Percentiles rank a stretch among this genome's conserved stretches.
phyloP scores from a whole-genome alignment of 345 rosid genomes.

The Cochlearia excelsa region DNA sequence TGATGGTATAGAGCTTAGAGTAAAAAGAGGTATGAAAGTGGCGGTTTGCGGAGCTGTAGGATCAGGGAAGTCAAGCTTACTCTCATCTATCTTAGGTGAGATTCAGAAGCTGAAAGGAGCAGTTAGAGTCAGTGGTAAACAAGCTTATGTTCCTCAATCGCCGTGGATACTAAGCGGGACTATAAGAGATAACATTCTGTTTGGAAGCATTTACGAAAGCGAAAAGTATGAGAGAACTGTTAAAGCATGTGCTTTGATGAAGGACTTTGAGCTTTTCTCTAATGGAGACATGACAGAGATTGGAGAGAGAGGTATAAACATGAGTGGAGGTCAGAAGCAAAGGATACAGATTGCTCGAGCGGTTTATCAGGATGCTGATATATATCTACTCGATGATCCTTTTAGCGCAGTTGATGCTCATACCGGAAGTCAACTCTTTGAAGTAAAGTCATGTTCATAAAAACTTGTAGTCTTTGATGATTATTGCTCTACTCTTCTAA shows the following conservation, averaged over 20 bases:
- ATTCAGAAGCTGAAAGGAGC: slow-evolving; percentile 64
- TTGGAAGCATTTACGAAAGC: slow-evolving; percentile 58
- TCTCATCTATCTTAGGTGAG: slow-evolving; percentile 77
- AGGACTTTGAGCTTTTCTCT: slow-evolving; percentile 80
- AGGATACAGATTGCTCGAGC: slow-evolving; percentile 94
- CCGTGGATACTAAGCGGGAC: slow-evolving; percentile 90
- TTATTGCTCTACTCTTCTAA: neutral
- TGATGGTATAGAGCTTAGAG: slow-evolving; percentile 52
- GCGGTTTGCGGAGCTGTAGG: slow-evolving; percentile 90
- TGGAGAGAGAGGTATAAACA: slow-evolving; percentile 94
- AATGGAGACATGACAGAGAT: slow-evolving; percentile 82
- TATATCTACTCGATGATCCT: slow-evolving; percentile 87
- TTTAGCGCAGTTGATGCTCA: slow-evolving; percentile 98
- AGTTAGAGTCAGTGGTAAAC: slow-evolving; percentile 70
- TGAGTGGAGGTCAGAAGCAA: slow-evolving; percentile 99
- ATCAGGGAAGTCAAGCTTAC: slow-evolving; percentile 85
- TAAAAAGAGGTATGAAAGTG: slow-evolving; percentile 79
- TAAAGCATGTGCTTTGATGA: slow-evolving; percentile 70
- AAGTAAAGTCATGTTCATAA: slow-evolving; percentile 38
- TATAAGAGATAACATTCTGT: slow-evolving; percentile 77
- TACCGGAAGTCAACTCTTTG: slow-evolving; percentile 83
- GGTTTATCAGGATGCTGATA: slow-evolving; percentile 85
- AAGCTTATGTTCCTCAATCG: slow-evolving; percentile 83
- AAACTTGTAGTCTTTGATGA: slow-evolving; percentile 1
- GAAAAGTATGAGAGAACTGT: slow-evolving; percentile 59